Base-by-base conservation (phyloP, 2,329 filamentous ascomycete genomes). In the Paramyrothecium sp. region DNA sequence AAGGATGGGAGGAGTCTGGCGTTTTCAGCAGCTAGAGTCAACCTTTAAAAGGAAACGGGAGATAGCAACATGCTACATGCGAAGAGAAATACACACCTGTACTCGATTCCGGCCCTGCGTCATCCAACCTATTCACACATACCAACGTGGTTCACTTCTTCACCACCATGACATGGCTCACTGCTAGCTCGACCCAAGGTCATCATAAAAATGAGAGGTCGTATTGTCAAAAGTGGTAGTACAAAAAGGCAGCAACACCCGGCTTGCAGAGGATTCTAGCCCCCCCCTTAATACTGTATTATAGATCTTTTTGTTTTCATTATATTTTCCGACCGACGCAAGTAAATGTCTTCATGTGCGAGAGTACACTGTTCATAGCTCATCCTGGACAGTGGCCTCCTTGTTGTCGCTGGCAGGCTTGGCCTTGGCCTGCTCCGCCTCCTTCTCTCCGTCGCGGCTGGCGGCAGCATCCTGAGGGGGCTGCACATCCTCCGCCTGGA, bases 391-490 rank as follows among this genome's bases (percentile, higher is more conserved):
- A 16, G 78, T 83, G 26, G 85, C 84, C 67, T 87, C 84, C 62
- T 85, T 83, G 58, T 79, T 79, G 64, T 88, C 85, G 63, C 85
- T 88, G 2, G 83, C 86, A 34, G 86, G 86, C 75, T 87, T 87
- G 47, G 85, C 81, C 64, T 79, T 75, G 62, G 74, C 76, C 62
- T 77, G 76, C 66, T 84, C 81, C 16, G 80, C 75, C 69, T 84
- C 84, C 65, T 80, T 82, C 71, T 85, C 83, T 58, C 85, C 85
- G 60, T 85, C 84, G 56, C 82, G 77, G 68, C 85, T 79, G 65
- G 81, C 71, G 26, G 76, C 72, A 41, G 67, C 71, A 48, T 75
- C 73, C 57, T 77, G 73, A 67, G 58, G 78, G 72, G 59, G 77
- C 72, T 71, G 67, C 51, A 65, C 71, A 1, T 71, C 69, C 55